phyloP scores from a whole-genome alignment of 768 basidiomycete species.

The Amanita inopinata region DNA sequence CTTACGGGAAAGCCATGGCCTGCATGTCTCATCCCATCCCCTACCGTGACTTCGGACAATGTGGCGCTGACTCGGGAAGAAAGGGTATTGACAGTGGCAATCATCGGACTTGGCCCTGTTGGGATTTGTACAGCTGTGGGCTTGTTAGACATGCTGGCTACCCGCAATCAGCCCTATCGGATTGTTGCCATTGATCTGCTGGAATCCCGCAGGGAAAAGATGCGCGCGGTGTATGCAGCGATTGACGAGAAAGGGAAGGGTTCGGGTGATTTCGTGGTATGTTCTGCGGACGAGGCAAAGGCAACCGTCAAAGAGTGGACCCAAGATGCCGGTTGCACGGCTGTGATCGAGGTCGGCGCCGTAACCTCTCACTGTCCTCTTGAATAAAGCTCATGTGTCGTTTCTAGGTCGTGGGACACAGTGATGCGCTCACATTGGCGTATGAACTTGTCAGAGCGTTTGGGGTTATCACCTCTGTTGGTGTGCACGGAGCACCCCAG shows the following conservation, averaged over 20 bases:
- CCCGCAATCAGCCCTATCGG: conserved; percentile 34
- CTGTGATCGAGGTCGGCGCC: conserved; percentile 51
- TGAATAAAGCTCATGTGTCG: neutral
- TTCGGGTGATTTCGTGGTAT: conserved; percentile 39
- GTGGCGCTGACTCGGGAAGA: conserved; percentile 35
- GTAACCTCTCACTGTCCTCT: neutral
- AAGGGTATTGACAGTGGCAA: conserved; percentile 44
- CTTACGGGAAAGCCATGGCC: conserved; percentile 56
- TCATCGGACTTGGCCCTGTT: conserved; percentile 73
- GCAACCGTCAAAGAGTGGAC: conserved; percentile 42
- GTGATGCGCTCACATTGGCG: conserved; percentile 50
- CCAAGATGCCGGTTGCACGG: conserved; percentile 46
- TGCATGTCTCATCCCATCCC: conserved; percentile 23
- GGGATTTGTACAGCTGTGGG: conserved; percentile 61
- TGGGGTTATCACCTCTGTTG: conserved; percentile 67
- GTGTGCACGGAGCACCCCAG: conserved; percentile 48
- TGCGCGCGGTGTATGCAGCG: conserved; percentile 44
- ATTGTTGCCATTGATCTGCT: conserved; percentile 59
- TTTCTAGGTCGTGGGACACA: conserved; percentile 61
- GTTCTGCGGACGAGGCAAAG: conserved; percentile 43
- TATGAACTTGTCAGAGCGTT: conserved; percentile 68
- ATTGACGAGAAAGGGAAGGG: conserved; percentile 36
- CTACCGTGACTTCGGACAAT: conserved; percentile 14
- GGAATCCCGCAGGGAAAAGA: conserved; percentile 47
- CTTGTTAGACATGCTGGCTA: conserved; percentile 50